These are phyloP conservation scores for Baorangia bicolor DNA, from an alignment of 768 basidiomycete species.

Conservation along the genomic window DNA sequence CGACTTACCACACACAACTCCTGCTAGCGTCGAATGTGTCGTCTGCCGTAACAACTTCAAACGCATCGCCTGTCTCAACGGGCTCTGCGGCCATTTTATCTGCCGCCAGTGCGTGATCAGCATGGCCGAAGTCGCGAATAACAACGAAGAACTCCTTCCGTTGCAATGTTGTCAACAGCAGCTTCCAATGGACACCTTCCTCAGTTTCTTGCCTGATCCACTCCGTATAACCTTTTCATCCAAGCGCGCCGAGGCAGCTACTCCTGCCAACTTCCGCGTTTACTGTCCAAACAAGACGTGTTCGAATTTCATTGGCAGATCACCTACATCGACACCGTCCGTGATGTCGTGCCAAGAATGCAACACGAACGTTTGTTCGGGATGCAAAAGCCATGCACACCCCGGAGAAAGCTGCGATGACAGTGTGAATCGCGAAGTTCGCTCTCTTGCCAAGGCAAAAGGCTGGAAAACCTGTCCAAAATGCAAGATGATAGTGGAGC, in stretches of 20 bases:
- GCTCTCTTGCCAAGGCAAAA: conserved; percentile 44
- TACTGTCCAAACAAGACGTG: conserved; percentile 50
- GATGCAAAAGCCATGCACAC: conserved; percentile 51
- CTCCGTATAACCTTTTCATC: conserved; percentile 35
- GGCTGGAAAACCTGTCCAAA: conserved; percentile 64
- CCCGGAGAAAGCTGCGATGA: conserved; percentile 38
- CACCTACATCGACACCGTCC: conserved; percentile 23
- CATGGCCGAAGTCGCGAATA: conserved; percentile 42
- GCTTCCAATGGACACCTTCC: conserved; percentile 33
- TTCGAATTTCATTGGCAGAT: conserved; percentile 49
- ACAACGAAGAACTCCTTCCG: conserved; percentile 52
- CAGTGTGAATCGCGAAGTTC: conserved; percentile 42
- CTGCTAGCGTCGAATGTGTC: conserved; percentile 33
- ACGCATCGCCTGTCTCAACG: conserved; percentile 26
- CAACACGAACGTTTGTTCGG: conserved; percentile 39
- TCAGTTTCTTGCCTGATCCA: conserved; percentile 31
- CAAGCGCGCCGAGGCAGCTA: conserved; percentile 49
- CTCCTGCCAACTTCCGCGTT: conserved; percentile 42
- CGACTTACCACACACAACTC: background rate
- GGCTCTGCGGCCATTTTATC: conserved; percentile 48
- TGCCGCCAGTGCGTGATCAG: conserved; percentile 43
- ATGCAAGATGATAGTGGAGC: conserved; percentile 55
- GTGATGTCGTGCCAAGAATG: conserved; percentile 43
- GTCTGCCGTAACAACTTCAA: conserved; percentile 40
- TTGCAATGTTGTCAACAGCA: conserved; percentile 48